phyloP scores from a whole-genome alignment of 352 stramenopile species.

The Pythium dissotocum region DNA sequence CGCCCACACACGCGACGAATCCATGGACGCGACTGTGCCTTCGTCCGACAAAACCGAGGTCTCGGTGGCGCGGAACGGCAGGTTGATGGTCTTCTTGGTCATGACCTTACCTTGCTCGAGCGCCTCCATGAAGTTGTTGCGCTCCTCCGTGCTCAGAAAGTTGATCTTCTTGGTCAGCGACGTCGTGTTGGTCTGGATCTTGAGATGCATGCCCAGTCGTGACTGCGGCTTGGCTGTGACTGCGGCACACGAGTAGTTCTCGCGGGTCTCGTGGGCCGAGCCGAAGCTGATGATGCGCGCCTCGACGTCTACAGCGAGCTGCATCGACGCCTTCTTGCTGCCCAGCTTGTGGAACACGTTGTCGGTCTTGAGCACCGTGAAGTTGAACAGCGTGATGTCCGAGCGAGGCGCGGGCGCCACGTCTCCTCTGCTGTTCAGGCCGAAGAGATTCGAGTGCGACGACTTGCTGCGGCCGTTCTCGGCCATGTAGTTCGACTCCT shows the following conservation, averaged over 20 bases:
- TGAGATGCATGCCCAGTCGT: slow-evolving; percentile 78
- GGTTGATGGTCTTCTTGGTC: slow-evolving; percentile 53
- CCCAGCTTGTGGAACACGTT: slow-evolving; percentile 80
- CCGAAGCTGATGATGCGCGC: slow-evolving; percentile 84
- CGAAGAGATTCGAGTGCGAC: slow-evolving; percentile 77
- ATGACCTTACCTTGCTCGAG: slow-evolving; percentile 85
- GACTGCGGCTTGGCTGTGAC: slow-evolving; percentile 81
- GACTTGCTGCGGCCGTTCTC: slow-evolving; percentile 72
- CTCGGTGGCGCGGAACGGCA: slow-evolving; percentile 27
- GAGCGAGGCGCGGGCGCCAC: slow-evolving; percentile 36
- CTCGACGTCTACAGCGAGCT: slow-evolving; percentile 82
- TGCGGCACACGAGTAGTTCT: slow-evolving; percentile 80
- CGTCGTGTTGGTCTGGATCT: slow-evolving; percentile 78
- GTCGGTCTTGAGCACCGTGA: slow-evolving; percentile 87
- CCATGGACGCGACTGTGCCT: slow-evolving; percentile 22
- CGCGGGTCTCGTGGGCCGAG: slow-evolving; percentile 67
- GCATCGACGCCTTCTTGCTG: slow-evolving; percentile 81
- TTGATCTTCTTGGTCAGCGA: slow-evolving; percentile 85
- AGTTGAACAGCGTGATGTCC: slow-evolving; percentile 82
- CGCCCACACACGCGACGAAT: slow-evolving; percentile 41
- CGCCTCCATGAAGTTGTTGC: slow-evolving; percentile 77
- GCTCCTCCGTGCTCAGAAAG: slow-evolving; percentile 82
- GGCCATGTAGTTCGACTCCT: slow-evolving; percentile 47
- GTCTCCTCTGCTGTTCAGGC: slow-evolving; percentile 47
- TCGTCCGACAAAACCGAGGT: slow-evolving; percentile 22